Evolutionary conservation across 495 filamentous ascomycete genomes (phyloP).

Genomic region (Amniculicola lignicola): DNA sequence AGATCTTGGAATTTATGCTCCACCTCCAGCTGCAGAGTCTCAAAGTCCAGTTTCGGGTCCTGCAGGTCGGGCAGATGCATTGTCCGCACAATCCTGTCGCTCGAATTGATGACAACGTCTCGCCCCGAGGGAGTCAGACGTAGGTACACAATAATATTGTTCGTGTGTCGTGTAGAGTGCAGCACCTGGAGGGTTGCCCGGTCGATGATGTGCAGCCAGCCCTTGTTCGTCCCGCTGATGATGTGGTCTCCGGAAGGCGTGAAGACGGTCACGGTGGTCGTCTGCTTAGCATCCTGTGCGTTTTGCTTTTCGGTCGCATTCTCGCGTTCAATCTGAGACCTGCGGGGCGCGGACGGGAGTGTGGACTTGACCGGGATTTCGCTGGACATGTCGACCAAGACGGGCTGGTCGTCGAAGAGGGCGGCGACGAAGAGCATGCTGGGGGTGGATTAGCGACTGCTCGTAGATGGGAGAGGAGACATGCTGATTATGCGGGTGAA

Average conservation of each 20-base stretch:
- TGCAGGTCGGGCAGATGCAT: constrained; percentile 68
- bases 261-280: constrained; percentile 88
- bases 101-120: constrained; percentile 83
- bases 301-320: constrained; percentile 78
- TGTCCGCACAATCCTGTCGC: constrained; percentile 88
- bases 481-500: constrained; percentile 89
- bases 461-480: constrained; percentile 32
- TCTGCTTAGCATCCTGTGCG: constrained; percentile 87
- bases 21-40: constrained; percentile 78
- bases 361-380: constrained; percentile 64
- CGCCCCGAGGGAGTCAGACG: constrained; percentile 78
- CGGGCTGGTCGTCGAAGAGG: constrained; percentile 86
- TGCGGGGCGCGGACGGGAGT: constrained; percentile 77
- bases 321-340: constrained; percentile 54
- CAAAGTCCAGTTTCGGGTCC: constrained; percentile 55
- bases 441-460: neutral
- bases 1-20: constrained; percentile 99
- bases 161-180: constrained; percentile 80
- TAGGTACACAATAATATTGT: constrained; percentile 82
- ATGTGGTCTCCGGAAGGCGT: constrained; percentile 80
- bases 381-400: constrained; percentile 74
- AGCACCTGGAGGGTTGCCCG: constrained; percentile 72
- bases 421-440: constrained; percentile 81
- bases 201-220: constrained; percentile 89
- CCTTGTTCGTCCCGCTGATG: constrained; percentile 86